Base-by-base conservation (phyloP, 2,329 filamentous ascomycete genomes). In the Macrophomina pseudophaseolina region DNA sequence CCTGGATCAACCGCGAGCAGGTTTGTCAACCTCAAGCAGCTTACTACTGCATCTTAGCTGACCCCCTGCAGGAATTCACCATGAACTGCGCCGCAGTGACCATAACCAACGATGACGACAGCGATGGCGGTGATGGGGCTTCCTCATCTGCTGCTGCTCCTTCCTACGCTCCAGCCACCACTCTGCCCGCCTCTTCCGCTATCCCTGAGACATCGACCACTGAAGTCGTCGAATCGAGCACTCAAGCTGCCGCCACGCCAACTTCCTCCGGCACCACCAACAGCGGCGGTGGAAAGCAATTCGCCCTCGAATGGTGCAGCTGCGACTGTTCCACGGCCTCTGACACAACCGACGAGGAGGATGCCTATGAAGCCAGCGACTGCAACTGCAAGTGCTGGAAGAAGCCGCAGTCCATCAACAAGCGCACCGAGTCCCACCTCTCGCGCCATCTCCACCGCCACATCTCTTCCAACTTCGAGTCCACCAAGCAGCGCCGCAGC, bases 1-100 rank as follows among this genome's bases (percentile, higher is more conserved):
- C 79, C 1, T 84, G 82, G 82, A 72, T 82, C 53, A 84, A 84
- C 64, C 78, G 82, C 32, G 81, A 83, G 71, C 74, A 80, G 64
- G 62, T 53, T 30, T 46, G 49, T 38, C 28, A 28, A 44, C 12
- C 16, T 9, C 16, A 75, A 79, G 68, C 56, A 30, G 23, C 12
- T 7, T 4, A 32, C 75, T 64, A 72, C 75, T 4, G n/a, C 7
- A 3, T 18, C 16, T 60, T 30, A 6, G 33, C 40, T 59, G 14
- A 59, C 28, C 6, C 5, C 18, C 6, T 32, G 12, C 14, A 65
- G 64, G 81, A 83, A 67, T 76, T 80, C 67, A 80, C 79, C 68
- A 80, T 80, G 77, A 80, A 79, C 64, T 84, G 82, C 62, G 79
- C 81, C 1, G 74, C 78, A 11, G 79, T 84, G 32, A 78, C 76